Evolutionary conservation across 257 asterid genomes (phyloP).

Genomic region (Solanum rostratum): DNA sequence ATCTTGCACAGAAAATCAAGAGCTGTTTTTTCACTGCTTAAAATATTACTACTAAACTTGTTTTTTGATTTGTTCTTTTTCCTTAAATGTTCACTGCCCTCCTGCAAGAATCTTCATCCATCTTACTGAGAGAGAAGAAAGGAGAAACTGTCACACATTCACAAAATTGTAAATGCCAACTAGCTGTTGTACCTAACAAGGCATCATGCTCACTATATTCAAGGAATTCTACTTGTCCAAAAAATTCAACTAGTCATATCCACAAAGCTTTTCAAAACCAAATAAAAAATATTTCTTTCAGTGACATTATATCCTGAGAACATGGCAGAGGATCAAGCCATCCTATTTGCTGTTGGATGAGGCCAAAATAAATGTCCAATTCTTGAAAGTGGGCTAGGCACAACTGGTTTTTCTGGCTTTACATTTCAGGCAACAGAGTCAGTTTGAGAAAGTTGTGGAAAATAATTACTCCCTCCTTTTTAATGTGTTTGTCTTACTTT

Average conservation of each 20-base stretch:
- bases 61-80: neutral
- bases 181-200: constrained; percentile 1
- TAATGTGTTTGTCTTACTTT: neutral
- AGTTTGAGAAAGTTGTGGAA: neutral
- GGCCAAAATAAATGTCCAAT: constrained; percentile 1
- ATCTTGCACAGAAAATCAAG: constrained; percentile 40
- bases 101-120: neutral
- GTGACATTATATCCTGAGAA: constrained; percentile 2
- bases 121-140: neutral
- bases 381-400: neutral
- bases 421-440: neutral
- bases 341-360: constrained; percentile 1
- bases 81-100: neutral
- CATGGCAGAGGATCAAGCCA: constrained; percentile 10
- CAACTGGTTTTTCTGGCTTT: neutral
- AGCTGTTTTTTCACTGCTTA: constrained; percentile 5
- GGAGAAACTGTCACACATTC: neutral
- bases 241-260: neutral
- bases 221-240: neutral
- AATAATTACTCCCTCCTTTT: neutral
- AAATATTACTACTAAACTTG: neutral
- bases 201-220: constrained; percentile 6
- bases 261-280: neutral
- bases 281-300: neutral
- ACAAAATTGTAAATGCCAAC: constrained; percentile 7